These are phyloP conservation scores for Prunus persica DNA, from an alignment of 306 rosid genomes.

Conservation along the genomic window Prunus_persica_NCBIv2 NC_034016.1:8908001-8908500, in stretches of 20 bases:
- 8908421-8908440: background rate
- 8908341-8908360: background rate
- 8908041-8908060: constrained; percentile 44
- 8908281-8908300: background rate
- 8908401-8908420: background rate
- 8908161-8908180: background rate
- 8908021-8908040: constrained; percentile 87
- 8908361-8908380: background rate
- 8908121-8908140: background rate
- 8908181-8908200: background rate
- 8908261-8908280: background rate
- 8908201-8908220: background rate
- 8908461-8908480: background rate
- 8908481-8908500: background rate
- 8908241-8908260: background rate
- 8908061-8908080: background rate
- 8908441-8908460: too few relatives aligned
- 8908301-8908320: background rate
- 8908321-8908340: background rate
- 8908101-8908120: background rate
- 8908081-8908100: background rate
- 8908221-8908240: background rate
- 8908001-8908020: constrained; percentile 83
- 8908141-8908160: background rate
- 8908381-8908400: background rate